Conservation (phyloP, 2,329 filamentous ascomycete genomes). For the Chrysosporium queenslandicum region DNA sequence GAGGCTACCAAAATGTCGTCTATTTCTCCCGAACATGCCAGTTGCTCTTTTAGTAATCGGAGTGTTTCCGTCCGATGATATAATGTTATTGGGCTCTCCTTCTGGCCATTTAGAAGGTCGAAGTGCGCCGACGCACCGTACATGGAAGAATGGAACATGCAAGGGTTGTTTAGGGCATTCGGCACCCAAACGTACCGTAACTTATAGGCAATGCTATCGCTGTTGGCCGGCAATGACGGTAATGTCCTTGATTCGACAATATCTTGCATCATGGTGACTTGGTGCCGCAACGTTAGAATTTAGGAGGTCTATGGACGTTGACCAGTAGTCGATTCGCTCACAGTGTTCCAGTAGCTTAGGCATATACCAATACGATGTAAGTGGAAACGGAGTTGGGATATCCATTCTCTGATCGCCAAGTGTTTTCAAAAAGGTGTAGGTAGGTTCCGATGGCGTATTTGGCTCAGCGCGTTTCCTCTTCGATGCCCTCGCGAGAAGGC, state of each 20-base stretch:
- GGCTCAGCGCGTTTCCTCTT: background rate
- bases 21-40: background rate
- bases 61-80: constrained; percentile 12
- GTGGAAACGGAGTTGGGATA: constrained; percentile 7
- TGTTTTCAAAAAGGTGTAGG: background rate
- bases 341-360: constrained; percentile 9
- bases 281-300: background rate
- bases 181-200: constrained; percentile 11
- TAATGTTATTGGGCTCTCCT: constrained; percentile 9
- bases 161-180: constrained; percentile 3
- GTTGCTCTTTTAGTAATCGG: constrained; percentile 1
- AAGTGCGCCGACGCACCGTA: constrained; percentile 11
- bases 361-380: constrained; percentile 12
- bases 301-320: background rate
- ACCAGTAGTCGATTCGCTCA: background rate
- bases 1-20: constrained; percentile 8
- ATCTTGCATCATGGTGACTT: constrained; percentile 9
- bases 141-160: constrained; percentile 13
- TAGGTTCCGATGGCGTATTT: background rate
- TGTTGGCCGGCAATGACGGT: background rate
- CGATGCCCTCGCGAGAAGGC: background rate
- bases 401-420: background rate
- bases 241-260: background rate
- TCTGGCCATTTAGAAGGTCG: constrained; percentile 6
- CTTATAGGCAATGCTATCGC: constrained; percentile 6